Evolutionary conservation across 768 basidiomycete species (phyloP).

Genomic region (Tulasnella sp.): DNA sequence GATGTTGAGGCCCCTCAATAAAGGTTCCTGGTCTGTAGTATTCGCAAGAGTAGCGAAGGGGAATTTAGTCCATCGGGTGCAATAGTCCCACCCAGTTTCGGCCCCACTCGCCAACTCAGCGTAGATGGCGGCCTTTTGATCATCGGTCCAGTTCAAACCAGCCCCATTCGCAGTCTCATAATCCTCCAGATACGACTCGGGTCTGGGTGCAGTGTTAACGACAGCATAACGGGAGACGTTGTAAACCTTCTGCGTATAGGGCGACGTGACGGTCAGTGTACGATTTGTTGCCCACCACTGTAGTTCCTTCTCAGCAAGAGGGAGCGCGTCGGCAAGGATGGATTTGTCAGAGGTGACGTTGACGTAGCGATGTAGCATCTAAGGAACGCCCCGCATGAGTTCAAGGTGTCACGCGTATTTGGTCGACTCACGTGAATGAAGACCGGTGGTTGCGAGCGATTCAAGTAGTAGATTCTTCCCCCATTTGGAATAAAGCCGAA

Average conservation of each 20-base stretch:
- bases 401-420: not conserved
- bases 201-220: constrained; percentile 73
- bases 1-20: constrained; percentile 60
- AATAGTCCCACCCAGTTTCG: constrained; percentile 54
- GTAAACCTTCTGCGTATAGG: constrained; percentile 55
- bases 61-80: constrained; percentile 32
- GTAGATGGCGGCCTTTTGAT: constrained; percentile 53
- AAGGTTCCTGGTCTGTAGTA: constrained; percentile 36
- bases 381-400: too few species aligned
- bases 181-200: constrained; percentile 59
- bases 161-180: constrained; percentile 65
- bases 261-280: constrained; percentile 50
- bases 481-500: constrained; percentile 94
- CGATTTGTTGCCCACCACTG: constrained; percentile 74
- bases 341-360: constrained; percentile 51
- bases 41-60: constrained; percentile 30
- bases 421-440: constrained; percentile 53
- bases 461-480: constrained; percentile 80
- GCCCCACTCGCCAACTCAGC: constrained; percentile 81
- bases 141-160: constrained; percentile 41
- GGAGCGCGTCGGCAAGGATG: constrained; percentile 72
- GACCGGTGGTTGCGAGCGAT: constrained; percentile 86
- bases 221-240: constrained; percentile 63
- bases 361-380: constrained; percentile 90
- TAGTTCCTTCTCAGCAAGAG: constrained; percentile 73